Evolutionary conservation across 805 yeast species (phyloP).

Genomic region (Candida pseudoglaebosa): DNA sequence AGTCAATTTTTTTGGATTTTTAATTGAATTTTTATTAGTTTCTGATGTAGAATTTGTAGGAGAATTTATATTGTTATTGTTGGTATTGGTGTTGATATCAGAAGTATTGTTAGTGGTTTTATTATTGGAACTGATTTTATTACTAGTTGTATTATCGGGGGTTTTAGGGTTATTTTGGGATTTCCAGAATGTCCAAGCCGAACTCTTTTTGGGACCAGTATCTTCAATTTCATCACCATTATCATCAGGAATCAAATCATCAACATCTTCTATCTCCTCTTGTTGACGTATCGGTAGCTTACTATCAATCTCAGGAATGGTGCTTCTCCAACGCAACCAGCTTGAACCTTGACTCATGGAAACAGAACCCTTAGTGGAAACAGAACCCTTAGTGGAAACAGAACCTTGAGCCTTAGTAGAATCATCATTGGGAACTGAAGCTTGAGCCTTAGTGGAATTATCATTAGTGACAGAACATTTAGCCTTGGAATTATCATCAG

Average conservation of each 20-base stretch:
- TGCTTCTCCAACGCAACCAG: constrained; percentile 5
- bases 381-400: too few relatives aligned
- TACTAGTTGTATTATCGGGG: too few relatives aligned
- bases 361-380: too few relatives aligned
- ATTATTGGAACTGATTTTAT: constrained; percentile 6
- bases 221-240: constrained; percentile 33
- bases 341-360: too few relatives aligned
- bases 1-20: not conserved
- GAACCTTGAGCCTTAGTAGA: too few relatives aligned
- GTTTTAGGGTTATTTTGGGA: too few relatives aligned
- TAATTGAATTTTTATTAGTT: not conserved
- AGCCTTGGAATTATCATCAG: too few relatives aligned
- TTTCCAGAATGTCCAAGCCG: constrained; percentile 39
- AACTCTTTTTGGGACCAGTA: constrained; percentile 22
- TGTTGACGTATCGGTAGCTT: constrained; percentile 2
- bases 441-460: too few relatives aligned
- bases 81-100: not conserved
- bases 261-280: constrained; percentile 16
- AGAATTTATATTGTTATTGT: not conserved
- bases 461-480: too few relatives aligned
- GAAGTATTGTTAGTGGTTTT: constrained; percentile 4
- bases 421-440: too few relatives aligned
- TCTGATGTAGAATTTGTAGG: not conserved
- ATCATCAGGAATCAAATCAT: constrained; percentile 20
- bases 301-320: not conserved